Conservation (phyloP, 1,284 basidiomycete species). For the Marasmius tenuissimus region DNA sequence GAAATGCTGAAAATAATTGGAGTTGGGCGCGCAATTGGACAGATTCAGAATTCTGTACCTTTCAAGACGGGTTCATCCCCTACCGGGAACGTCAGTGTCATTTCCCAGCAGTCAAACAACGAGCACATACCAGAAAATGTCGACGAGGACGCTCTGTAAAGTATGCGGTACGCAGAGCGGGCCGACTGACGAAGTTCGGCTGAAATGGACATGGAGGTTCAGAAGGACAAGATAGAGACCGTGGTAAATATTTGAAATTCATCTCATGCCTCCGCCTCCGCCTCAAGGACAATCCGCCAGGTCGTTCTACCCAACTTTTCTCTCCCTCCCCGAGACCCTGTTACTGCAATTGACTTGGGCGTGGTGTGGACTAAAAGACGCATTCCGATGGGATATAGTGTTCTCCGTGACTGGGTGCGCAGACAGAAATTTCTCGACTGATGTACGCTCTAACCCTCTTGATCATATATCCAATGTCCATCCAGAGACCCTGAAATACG, state of each 20-base stretch:
- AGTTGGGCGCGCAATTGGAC: slow-evolving; percentile 5
- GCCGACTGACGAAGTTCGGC: slow-evolving; percentile 50
- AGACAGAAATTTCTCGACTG: slow-evolving; percentile 19
- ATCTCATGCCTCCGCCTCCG: not conserved
- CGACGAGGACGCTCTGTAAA: slow-evolving; percentile 60
- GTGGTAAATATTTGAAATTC: not conserved
- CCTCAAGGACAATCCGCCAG: slow-evolving; percentile 5
- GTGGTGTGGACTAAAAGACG: slow-evolving; percentile 63
- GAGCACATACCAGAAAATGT: slow-evolving; percentile 60
- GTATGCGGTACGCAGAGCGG: slow-evolving; percentile 69
- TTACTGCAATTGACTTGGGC: slow-evolving; percentile 59
- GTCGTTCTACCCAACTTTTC: slow-evolving; percentile 67
- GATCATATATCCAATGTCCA: slow-evolving; percentile 11
- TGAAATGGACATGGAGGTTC: slow-evolving; percentile 41
- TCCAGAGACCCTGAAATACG: slow-evolving; percentile 72
- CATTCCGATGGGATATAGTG: slow-evolving; percentile 71
- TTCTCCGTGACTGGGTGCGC: slow-evolving; percentile 46
- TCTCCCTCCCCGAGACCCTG: slow-evolving; percentile 60
- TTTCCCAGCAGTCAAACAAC: not conserved
- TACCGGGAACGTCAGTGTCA: slow-evolving; percentile 20
- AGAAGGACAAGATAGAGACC: not conserved
- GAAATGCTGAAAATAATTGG: slow-evolving; percentile 53
- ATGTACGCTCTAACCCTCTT: slow-evolving; percentile 16
- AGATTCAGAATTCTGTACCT: slow-evolving; percentile 35
- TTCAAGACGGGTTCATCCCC: slow-evolving; percentile 54